These are phyloP conservation scores for Echites panduratus DNA, from an alignment of 257 asterid species.

Conservation along the genomic window DNA sequence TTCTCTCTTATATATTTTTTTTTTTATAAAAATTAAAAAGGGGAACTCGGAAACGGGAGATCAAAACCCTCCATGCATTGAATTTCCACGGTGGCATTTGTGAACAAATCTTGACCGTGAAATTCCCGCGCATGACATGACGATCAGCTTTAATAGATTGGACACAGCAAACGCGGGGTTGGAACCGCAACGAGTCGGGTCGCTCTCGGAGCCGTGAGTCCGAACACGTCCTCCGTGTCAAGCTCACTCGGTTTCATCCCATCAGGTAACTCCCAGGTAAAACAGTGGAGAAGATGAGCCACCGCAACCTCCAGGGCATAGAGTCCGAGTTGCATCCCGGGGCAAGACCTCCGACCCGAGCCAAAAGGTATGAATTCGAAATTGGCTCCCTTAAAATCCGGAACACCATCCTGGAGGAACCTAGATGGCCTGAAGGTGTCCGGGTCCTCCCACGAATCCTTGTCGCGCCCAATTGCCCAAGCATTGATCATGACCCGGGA, in stretches of 20 bases:
- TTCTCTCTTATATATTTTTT: not conserved
- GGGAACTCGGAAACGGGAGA: no score
- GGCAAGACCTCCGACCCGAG: slow-evolving; percentile 91
- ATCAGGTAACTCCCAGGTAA: slow-evolving; percentile 82
- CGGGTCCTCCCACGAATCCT: slow-evolving; percentile 66
- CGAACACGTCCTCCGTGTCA: slow-evolving; percentile 67
- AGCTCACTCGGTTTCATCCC: slow-evolving; percentile 82
- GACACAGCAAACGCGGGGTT: slow-evolving; percentile 51
- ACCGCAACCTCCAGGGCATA: slow-evolving; percentile 73
- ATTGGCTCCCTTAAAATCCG: slow-evolving; percentile 62
- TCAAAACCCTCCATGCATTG: not conserved
- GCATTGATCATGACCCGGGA: slow-evolving; percentile 73
- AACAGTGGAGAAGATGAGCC: slow-evolving; percentile 74
- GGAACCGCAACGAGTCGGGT: slow-evolving; percentile 72
- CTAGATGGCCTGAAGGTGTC: slow-evolving; percentile 49
- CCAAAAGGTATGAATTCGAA: slow-evolving; percentile 89
- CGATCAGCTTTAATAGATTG: slow-evolving; percentile 29
- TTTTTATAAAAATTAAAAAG: not conserved
- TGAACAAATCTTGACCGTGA: no score
- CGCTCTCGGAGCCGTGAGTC: slow-evolving; percentile 85
- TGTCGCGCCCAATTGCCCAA: slow-evolving; percentile 80
- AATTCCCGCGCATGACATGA: not conserved
- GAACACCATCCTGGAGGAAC: slow-evolving; percentile 40
- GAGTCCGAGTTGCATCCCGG: slow-evolving; percentile 93
- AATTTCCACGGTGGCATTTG: not conserved